Conservation (phyloP, 2,329 filamentous ascomycete genomes). For the Whalleya microplaca region DNA sequence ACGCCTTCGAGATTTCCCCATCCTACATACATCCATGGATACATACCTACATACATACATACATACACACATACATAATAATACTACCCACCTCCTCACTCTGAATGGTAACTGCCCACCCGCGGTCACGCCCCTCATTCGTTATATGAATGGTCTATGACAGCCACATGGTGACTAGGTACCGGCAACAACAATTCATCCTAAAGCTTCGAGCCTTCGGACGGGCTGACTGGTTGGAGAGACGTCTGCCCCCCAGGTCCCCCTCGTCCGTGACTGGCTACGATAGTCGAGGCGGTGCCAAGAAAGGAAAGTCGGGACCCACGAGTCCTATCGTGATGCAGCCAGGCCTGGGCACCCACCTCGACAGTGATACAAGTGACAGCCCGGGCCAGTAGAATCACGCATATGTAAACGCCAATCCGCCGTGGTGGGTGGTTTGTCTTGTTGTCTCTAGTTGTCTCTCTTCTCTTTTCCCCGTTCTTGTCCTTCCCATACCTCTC, state of each 20-base stretch:
- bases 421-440: slow-evolving; percentile 16
- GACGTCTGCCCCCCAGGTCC: background rate
- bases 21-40: no score
- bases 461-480: slow-evolving; percentile 14
- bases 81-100: slow-evolving; percentile 2
- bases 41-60: no score
- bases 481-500: slow-evolving; percentile 25
- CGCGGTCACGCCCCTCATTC: no score
- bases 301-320: slow-evolving; percentile 10
- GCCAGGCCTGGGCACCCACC: slow-evolving; percentile 17
- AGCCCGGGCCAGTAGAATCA: slow-evolving; percentile 15
- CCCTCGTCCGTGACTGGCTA: background rate
- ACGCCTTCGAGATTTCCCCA: slow-evolving; percentile 11
- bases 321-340: slow-evolving; percentile 23
- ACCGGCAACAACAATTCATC: background rate
- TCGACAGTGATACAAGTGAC: slow-evolving; percentile 7
- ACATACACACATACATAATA: no score
- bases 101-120: no score
- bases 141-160: background rate
- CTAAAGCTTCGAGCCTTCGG: background rate
- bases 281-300: slow-evolving; percentile 6
- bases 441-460: slow-evolving; percentile 4
- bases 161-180: background rate
- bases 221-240: background rate
- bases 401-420: slow-evolving; percentile 23